Evolutionary conservation across 208 protist genomes (phyloP).

Genomic region (Trypanosoma rangeli): DNA sequence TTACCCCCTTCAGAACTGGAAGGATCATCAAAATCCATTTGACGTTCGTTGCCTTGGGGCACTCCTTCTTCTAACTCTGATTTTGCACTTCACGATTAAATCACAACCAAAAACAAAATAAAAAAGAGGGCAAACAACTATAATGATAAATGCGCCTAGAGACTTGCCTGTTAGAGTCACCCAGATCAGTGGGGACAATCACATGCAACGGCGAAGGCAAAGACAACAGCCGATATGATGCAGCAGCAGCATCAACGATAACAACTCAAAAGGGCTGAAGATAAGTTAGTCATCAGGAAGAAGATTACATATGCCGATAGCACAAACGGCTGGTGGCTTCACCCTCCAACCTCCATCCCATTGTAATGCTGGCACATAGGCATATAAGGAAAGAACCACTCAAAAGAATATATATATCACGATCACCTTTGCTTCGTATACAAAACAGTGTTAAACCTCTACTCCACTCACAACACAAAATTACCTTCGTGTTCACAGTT

Average conservation of each 20-base stretch:
- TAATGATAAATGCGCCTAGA: background rate
- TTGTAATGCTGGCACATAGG: background rate
- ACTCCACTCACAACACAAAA: background rate
- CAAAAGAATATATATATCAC: background rate
- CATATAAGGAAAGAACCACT: background rate
- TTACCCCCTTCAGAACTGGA: background rate
- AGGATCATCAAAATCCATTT: constrained; percentile 28
- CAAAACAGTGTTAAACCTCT: background rate
- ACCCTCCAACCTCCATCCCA: background rate
- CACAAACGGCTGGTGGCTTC: background rate
- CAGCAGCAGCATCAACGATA: background rate
- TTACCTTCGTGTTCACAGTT: background rate
- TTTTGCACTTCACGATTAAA: background rate
- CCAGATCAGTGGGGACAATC: background rate
- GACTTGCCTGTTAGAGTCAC: background rate
- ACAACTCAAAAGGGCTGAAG: constrained; percentile 2
- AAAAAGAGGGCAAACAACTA: constrained; percentile 16
- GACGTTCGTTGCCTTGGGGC: background rate
- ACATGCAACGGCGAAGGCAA: background rate
- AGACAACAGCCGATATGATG: background rate
- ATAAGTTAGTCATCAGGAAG: background rate
- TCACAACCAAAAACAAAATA: background rate
- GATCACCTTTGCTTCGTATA: background rate
- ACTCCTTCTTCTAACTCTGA: background rate
- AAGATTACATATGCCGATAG: too few species aligned